phyloP scores from a whole-genome alignment of 345 rosid genomes.

The Melaleuca alternifolia region DNA sequence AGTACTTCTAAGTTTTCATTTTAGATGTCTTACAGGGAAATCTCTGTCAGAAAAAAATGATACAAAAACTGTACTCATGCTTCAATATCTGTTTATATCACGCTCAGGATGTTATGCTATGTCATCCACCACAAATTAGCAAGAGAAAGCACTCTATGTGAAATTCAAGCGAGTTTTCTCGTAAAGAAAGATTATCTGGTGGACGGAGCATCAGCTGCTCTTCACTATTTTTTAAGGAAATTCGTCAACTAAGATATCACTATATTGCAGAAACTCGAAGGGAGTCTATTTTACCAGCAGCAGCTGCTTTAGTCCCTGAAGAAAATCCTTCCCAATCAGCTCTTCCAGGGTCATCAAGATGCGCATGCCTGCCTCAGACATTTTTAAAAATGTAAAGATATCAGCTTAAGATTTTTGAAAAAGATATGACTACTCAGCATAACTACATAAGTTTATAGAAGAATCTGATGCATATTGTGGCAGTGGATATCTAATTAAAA shows the following conservation, averaged over 20 bases:
- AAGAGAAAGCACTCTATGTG: neutral
- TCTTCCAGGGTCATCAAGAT: slow-evolving; percentile 99
- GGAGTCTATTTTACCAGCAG: slow-evolving; percentile 53
- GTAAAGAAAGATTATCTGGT: neutral
- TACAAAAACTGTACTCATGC: neutral
- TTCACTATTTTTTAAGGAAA: neutral
- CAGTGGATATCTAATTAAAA: neutral
- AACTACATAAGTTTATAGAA: neutral
- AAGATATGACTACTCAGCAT: neutral
- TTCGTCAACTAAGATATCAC: neutral
- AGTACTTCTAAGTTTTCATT: neutral
- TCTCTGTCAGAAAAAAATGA: neutral
- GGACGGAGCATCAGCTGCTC: neutral
- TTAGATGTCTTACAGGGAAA: neutral
- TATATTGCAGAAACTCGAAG: neutral
- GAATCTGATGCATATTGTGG: neutral
- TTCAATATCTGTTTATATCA: neutral
- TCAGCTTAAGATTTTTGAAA: neutral
- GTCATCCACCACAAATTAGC: neutral
- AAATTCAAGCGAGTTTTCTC: neutral
- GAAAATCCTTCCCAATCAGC: slow-evolving; percentile 97
- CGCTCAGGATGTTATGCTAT: neutral
- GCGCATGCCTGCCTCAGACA: slow-evolving; percentile 58
- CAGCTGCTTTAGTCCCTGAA: slow-evolving; percentile 95
- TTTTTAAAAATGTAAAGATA: neutral